phyloP scores from a whole-genome alignment of 2,329 filamentous ascomycete species.

The Xylariaceae sp. region DNA sequence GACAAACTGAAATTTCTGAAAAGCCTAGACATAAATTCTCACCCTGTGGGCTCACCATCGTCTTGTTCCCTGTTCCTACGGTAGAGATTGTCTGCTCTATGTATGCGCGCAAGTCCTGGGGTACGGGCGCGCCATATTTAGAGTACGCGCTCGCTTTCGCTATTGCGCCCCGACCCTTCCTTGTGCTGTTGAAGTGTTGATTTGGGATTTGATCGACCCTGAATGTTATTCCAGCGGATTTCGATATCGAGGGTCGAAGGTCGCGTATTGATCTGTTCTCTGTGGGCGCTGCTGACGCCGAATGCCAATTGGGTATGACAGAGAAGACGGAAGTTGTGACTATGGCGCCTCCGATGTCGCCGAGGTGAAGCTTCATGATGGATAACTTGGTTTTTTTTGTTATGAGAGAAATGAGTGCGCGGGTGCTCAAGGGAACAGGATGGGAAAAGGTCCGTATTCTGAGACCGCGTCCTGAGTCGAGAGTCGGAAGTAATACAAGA shows the following conservation, averaged over 20 bases:
- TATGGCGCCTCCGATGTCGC: constrained; percentile 9
- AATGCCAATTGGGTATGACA: constrained; percentile 12
- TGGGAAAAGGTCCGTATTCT: too few species aligned
- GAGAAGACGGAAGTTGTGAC: too few species aligned
- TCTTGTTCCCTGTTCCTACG: constrained; percentile 4
- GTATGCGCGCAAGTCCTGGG: constrained; percentile 31
- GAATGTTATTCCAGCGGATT: constrained; percentile 37
- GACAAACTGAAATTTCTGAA: not conserved
- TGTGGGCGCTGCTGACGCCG: constrained; percentile 30
- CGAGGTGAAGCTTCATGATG: constrained; percentile 33
- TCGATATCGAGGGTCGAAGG: constrained; percentile 30
- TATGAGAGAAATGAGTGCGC: too few species aligned
- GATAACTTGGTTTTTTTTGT: not conserved
- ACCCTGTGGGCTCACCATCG: constrained; percentile 10
- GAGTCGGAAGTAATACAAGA: too few species aligned
- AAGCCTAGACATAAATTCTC: not conserved
- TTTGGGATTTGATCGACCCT: constrained; percentile 37
- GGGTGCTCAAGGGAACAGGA: too few species aligned
- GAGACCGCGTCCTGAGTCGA: too few species aligned
- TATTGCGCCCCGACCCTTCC: constrained; percentile 34
- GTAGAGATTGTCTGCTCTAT: constrained; percentile 28
- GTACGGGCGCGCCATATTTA: constrained; percentile 35
- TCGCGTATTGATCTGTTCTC: constrained; percentile 24
- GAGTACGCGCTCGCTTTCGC: constrained; percentile 37
- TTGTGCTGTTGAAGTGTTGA: constrained; percentile 28